Base-by-base conservation (phyloP, 2,329 filamentous ascomycete genomes). In the Paraphaeosphaeria minitans region DNA sequence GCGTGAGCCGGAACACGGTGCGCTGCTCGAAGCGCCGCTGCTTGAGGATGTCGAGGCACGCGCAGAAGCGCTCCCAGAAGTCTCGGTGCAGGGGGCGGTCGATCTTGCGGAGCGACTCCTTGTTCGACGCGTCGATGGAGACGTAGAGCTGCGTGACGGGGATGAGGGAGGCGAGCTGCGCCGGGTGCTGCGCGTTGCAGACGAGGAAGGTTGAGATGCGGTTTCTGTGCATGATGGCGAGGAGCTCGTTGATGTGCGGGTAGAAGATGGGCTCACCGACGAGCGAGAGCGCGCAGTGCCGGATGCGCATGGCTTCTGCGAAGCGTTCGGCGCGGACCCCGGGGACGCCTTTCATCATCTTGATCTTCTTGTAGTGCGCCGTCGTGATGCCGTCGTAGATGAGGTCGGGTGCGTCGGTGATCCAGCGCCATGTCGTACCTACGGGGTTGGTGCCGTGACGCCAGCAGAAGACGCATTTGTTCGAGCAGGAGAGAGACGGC, bases 391-490 rank as follows among this genome's bases (percentile, higher is more conserved):
- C 94, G 39, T 90, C 81, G 73, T 97, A 97, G 67, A 98, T 96
- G 68, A 93, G 77, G 24, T 97, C 90, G 0, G 94, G 93, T 0
- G 92, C 89, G 73, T 98, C 95, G 31, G 97, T 92, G 52, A 93
- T 87, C 94, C 94, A 99, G 60, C 94, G 89, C 94, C 95, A 98
- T 4, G 90, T 96, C 2, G 95, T 98, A 49, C 93, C 93, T 0
- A 98, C 95, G 0, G 94, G 94, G 75, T 98, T 99, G 0, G 95
- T 98, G 54, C 94, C 95, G 74, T 98, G 95, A 7, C 95, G 89
- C 95, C 94, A 99, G 83, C 94, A 99, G 78, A 98, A 99, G 65
- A 99, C 92, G 77, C 95, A 98, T 77, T 99, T 98, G 81, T 98
- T 98, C 62, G 90, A 95, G 83, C 94, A 99, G 10, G 92, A 96